Evolutionary conservation across 495 filamentous ascomycete species (phyloP).

Genomic region (Lepidopterella palustris): DNA sequence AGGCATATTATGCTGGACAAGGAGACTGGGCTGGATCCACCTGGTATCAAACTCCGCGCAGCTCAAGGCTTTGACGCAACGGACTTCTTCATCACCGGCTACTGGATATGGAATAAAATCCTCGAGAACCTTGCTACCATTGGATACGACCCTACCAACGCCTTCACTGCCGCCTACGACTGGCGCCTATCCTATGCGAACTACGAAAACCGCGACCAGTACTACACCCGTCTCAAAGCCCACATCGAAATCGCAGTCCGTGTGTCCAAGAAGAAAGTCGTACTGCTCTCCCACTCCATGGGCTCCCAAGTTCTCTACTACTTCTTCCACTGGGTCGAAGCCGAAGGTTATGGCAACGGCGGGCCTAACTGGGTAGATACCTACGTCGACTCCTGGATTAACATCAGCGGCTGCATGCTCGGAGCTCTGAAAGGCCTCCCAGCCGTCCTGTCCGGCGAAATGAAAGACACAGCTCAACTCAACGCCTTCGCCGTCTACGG

Average conservation of each 20-base stretch:
- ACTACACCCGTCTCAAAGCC: constrained; percentile 81
- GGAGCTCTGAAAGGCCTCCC: constrained; percentile 88
- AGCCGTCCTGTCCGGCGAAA: constrained; percentile 89
- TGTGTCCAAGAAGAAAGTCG: constrained; percentile 67
- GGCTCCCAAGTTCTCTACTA: constrained; percentile 91
- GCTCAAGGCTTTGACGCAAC: constrained; percentile 97
- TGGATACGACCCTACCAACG: constrained; percentile 93
- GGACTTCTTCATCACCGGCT: constrained; percentile 89
- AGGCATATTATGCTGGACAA: constrained; percentile 95
- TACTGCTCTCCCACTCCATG: constrained; percentile 93
- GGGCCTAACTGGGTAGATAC: constrained; percentile 85
- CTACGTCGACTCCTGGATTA: constrained; percentile 91
- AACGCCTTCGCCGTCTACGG: constrained; percentile 98
- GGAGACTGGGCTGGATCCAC: constrained; percentile 82
- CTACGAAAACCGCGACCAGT: constrained; percentile 82
- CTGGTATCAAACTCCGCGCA: constrained; percentile 84
- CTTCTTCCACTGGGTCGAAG: constrained; percentile 97
- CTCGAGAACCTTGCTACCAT: constrained; percentile 91
- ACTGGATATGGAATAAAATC: constrained; percentile 99
- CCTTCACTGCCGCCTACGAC: constrained; percentile 92
- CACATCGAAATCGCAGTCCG: constrained; percentile 78
- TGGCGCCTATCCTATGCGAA: constrained; percentile 94
- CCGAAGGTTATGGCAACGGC: constrained; percentile 67
- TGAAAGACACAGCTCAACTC: constrained; percentile 95
- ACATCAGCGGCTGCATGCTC: constrained; percentile 96